phyloP scores from a whole-genome alignment of 352 stramenopile species.

The Lagenidium sp. region DNA sequence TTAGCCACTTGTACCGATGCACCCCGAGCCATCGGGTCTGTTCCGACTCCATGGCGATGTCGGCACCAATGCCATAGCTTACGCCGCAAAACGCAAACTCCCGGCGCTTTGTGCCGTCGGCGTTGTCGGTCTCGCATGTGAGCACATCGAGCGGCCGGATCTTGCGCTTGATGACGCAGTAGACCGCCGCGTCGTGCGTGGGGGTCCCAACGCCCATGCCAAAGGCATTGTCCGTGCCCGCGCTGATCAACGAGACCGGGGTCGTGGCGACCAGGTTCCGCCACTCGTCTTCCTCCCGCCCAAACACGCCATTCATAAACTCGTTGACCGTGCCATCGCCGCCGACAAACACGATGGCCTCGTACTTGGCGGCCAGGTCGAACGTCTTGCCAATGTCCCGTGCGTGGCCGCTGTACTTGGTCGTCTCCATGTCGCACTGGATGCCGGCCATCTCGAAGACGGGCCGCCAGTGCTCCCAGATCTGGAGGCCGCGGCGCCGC shows the following conservation, averaged over 20 bases:
- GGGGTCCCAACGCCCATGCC: constrained; percentile 59
- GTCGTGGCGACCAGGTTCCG: constrained; percentile 62
- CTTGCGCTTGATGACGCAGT: constrained; percentile 78
- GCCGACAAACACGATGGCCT: constrained; percentile 70
- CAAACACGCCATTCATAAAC: constrained; percentile 79
- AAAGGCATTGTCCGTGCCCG: constrained; percentile 74
- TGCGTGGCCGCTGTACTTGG: constrained; percentile 58
- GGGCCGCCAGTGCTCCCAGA: constrained; percentile 48
- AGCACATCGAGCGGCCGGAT: constrained; percentile 69
- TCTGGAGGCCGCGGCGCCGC: constrained; percentile 42
- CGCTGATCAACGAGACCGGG: constrained; percentile 57
- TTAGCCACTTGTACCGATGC: constrained; percentile 66
- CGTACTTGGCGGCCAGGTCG: constrained; percentile 49
- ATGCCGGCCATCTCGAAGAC: constrained; percentile 57
- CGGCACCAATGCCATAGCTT: constrained; percentile 60
- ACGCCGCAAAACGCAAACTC: constrained; percentile 73
- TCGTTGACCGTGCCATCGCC: constrained; percentile 78
- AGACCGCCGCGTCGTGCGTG: constrained; percentile 52
- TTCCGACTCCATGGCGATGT: constrained; percentile 73
- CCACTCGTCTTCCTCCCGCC: constrained; percentile 59
- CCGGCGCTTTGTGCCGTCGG: constrained; percentile 33
- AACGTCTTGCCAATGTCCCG: constrained; percentile 58
- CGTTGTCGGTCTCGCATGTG: constrained; percentile 34
- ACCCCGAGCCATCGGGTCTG: constrained; percentile 55
- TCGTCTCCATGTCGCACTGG: constrained; percentile 70